Evolutionary conservation across 2,329 filamentous ascomycete genomes (phyloP), one percentile per base, ranked within the genome.

Genomic region (Talaromyces sp.): DNA sequence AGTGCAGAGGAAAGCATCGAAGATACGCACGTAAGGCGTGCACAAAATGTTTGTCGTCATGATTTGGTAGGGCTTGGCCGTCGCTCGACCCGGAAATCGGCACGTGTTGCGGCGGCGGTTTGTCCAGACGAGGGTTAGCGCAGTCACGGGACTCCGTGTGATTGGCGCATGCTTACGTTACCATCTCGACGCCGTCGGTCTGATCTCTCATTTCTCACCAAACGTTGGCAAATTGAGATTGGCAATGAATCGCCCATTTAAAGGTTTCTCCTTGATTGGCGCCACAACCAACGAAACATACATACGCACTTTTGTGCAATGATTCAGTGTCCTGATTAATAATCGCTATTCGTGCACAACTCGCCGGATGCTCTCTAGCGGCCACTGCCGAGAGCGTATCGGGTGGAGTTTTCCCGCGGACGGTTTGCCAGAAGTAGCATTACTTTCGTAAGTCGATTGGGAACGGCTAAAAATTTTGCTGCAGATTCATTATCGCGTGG

Each of bases 1-100:
- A 31, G 27, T 31, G 5, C 27, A 31, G 27, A 6, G 27, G 27
- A 6, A 31, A 7, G 27, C 5, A 31, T 31, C 27, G 4, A 37
- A 13, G 35, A 10, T 37, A 57, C 54, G 54, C n/a, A 57, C 54
- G 54, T 57, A 57, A 57, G 54, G 31, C 48, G 31, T 52, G 47
- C 48, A 27, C 27, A 52, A 52, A 14, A 19, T 22, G 31, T 37
- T 37, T 56, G 52, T 39, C 37, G 52, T 56, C 52, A 56, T 39
- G 31, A 35, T 37, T 37, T 35, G 27, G 27, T 54, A 54, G 5
- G 22, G 47, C 47, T 50, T 50, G 47, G 47, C 47, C 27, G 16
- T 22, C n/a, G 16, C 50, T 22, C 27, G 50, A 54, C 31, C 27
- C 56, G 56, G 56, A 43, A 59, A 16, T 59, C 56, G 56, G 56